Conservation (phyloP, 2,329 filamentous ascomycete species). For the Paraconiothyrium brasiliense region DNA sequence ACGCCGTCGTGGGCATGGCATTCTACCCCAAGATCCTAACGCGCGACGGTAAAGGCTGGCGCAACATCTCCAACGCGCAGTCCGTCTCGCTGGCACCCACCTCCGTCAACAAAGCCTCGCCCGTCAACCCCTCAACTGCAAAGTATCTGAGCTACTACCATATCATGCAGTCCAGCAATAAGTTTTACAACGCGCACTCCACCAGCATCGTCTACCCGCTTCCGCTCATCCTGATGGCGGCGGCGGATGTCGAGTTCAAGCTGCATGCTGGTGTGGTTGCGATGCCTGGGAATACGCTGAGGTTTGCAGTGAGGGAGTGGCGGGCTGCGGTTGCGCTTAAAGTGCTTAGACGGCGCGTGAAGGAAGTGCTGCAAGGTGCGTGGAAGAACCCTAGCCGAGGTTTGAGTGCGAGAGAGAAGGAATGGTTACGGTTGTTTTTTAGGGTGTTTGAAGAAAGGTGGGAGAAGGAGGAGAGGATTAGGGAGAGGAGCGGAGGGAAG, state of each 20-base stretch:
- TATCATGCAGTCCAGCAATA: constrained; percentile 91
- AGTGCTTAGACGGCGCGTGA: constrained; percentile 74
- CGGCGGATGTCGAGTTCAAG: constrained; percentile 83
- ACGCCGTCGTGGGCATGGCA: constrained; percentile 87
- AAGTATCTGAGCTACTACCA: constrained; percentile 95
- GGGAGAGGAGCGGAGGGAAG: constrained; percentile 39
- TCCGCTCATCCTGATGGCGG: constrained; percentile 75
- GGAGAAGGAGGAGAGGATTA: constrained; percentile 45
- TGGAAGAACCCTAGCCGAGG: constrained; percentile 66
- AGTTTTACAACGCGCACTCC: constrained; percentile 82
- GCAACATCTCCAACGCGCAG: constrained; percentile 94
- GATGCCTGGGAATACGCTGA: constrained; percentile 85
- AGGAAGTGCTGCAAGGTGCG: constrained; percentile 75
- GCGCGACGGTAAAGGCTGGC: constrained; percentile 84
- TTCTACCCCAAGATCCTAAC: constrained; percentile 95
- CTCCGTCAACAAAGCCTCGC: constrained; percentile 79
- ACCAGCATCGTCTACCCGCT: constrained; percentile 79
- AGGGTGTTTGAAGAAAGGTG: constrained; percentile 41
- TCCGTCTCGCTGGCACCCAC: constrained; percentile 85
- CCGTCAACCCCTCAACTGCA: constrained; percentile 56
- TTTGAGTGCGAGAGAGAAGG: constrained; percentile 50
- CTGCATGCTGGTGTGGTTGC: constrained; percentile 88
- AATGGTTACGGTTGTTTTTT: constrained; percentile 54
- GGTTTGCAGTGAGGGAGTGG: constrained; percentile 88
- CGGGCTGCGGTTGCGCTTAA: constrained; percentile 92